Base-by-base conservation (phyloP, 2,329 filamentous ascomycete species). In the Colletotrichum chlorophyti region DNA sequence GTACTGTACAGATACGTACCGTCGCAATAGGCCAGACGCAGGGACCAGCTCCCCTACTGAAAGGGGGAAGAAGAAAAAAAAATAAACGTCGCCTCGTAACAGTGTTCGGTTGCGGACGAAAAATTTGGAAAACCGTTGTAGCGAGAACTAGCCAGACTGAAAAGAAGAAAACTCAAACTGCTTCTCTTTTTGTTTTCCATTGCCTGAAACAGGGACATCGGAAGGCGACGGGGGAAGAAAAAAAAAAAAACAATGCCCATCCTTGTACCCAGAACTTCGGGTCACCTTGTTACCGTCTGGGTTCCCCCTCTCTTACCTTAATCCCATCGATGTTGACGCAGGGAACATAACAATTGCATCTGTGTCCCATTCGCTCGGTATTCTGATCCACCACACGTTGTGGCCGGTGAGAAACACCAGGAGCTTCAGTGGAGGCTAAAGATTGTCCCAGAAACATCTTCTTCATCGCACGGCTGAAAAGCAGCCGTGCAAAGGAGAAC, bases 131-230 rank as follows among this genome's bases (percentile, higher is more conserved):
- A 37, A 17, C 35, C 23, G 42, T 55, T 48, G 51, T 47, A 49
- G 29, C 24, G 50, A 59, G 37, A 43, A 55, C 31, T 42, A 24
- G 17, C 24, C n/a, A n/a, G n/a, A 48, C n/a, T n/a, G 9, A 26
- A 54, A 54, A 45, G 29, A 47, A 38, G 48, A 24, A 49, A 57
- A 21, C 49, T 50, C 27, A 34, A 59, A 15, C 49, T 27, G 21
- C 24, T 55, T 34, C 35, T 5, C 10, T 27, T n/a, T n/a, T n/a
- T n/a, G n/a, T n/a, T n/a, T n/a, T n/a, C n/a, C n/a, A n/a, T n/a
- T n/a, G n/a, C n/a, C n/a, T n/a, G n/a, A n/a, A n/a, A n/a, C n/a
- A n/a, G n/a, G n/a, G n/a, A n/a, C n/a, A n/a, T n/a, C n/a, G n/a
- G n/a, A n/a, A n/a, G n/a, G n/a, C n/a, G n/a, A n/a, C n/a, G n/a